Percentiles rank a stretch among this genome's conserved stretches.
Evolutionary conservation across 192 early-diverging fungal genomes (phyloP).

Genomic region (Linnemannia elongata): DNA sequence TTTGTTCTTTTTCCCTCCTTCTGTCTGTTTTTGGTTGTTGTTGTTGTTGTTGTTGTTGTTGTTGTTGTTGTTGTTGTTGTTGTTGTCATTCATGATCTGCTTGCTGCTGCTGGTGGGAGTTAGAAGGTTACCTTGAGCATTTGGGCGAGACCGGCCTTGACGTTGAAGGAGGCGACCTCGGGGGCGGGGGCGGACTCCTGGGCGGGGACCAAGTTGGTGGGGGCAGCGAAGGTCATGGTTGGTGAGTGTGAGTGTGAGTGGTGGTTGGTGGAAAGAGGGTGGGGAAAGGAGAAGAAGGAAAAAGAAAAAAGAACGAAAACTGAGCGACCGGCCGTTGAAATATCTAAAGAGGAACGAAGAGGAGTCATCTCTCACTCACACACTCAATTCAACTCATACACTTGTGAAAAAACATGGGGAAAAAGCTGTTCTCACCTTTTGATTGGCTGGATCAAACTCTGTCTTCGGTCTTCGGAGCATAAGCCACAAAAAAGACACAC

Average conservation of each 20-base stretch:
- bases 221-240: constrained; percentile 58
- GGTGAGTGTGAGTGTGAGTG: not conserved
- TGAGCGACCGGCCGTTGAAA: not conserved
- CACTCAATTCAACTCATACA: too few relatives aligned
- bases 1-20: not conserved
- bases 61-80: not conserved
- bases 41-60: not conserved
- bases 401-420: not conserved
- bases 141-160: constrained; percentile 97
- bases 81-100: not conserved
- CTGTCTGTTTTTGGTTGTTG: not conserved
- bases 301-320: constrained; percentile 11
- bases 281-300: constrained; percentile 13
- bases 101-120: not conserved
- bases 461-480: not conserved
- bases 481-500: not conserved
- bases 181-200: constrained; percentile 31
- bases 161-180: constrained; percentile 73
- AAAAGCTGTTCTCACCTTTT: not conserved
- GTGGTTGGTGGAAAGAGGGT: not conserved
- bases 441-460: not conserved
- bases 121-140: constrained; percentile 88
- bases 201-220: constrained; percentile 61
- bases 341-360: not conserved
- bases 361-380: not conserved